Conservation (phyloP, 371 early-diverging fungal species). For the Hamiltosporidium tvaerminnensis region DNA sequence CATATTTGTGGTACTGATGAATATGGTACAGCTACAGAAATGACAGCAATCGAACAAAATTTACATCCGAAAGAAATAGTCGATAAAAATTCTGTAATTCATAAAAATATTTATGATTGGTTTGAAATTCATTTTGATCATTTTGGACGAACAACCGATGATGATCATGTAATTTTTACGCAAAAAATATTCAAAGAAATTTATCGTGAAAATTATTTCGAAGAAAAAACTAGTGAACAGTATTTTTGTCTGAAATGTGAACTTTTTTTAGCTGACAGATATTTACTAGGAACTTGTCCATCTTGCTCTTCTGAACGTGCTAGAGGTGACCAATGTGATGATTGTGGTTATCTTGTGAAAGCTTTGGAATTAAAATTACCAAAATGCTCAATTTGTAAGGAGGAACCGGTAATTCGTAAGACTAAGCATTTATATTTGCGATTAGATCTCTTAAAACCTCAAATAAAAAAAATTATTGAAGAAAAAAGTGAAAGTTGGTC, state of each 20-base stretch:
- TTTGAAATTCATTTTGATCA: constrained; percentile 80
- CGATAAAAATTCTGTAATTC: constrained; percentile 77
- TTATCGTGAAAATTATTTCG: constrained; percentile 60
- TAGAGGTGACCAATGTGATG: constrained; percentile 97
- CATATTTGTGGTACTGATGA: constrained; percentile 97
- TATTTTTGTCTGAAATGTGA: constrained; percentile 75
- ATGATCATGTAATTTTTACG: constrained; percentile 68
- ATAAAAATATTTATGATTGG: constrained; percentile 78
- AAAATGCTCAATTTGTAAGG: constrained; percentile 75
- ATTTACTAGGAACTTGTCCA: constrained; percentile 88
- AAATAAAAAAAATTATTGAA: constrained; percentile 61
- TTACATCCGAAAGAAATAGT: constrained; percentile 74
- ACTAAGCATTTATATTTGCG: constrained; percentile 83
- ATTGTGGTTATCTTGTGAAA: constrained; percentile 73
- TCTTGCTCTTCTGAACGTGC: constrained; percentile 63
- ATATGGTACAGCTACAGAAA: constrained; percentile 98
- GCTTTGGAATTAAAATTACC: constrained; percentile 79
- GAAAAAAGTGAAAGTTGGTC: constrained; percentile 53
- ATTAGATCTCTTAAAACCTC: constrained; percentile 62
- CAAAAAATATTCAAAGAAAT: constrained; percentile 75
- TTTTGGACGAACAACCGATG: constrained; percentile 85
- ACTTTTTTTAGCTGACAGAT: constrained; percentile 93
- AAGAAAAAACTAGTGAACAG: constrained; percentile 66
- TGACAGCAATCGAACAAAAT: constrained; percentile 80
- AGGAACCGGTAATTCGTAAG: constrained; percentile 56